Base-by-base conservation (phyloP, 2,329 filamentous ascomycete species). In the Aspergillus versicolor region DNA sequence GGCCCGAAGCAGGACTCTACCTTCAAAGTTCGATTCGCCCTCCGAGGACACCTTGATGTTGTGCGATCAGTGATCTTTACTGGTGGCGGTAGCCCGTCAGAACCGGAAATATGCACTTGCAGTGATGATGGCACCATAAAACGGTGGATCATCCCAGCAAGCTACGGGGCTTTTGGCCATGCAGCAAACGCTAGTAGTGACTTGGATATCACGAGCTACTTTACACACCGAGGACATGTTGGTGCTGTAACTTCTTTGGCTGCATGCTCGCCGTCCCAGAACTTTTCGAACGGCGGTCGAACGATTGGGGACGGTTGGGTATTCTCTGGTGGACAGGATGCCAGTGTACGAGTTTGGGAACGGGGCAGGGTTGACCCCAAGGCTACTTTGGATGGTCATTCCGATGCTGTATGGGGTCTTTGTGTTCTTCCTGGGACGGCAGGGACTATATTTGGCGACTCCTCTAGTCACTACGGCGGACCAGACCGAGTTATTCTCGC, bases 91-190 rank as follows among this genome's bases (percentile, higher is more conserved):
- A 97, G 92, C 68, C 92, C 92, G 3, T 91, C 91, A 3, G 94
- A 99, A 71, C 94, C 94, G 2, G 94, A 99, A 74, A 93, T 99
- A 53, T 97, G 93, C 75, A 99, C 93, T 3, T 91, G 90, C 49
- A 91, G 93, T 55, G 94, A 99, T 67, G 94, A 99, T 71, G 93
- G 93, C 56, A 89, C 93, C 66, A 90, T 99, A 72, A 99, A 99
- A 75, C 86, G 94, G 52, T 99, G 96, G 88, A 92, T 96, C 67
- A 92, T 99, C 59, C 94, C 94, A 9, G 84, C 85, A 17, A 88
- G 90, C 42, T 89, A 92, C 63, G 89, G 88, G 55, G 84, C 78
- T 52, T 83, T 82, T 74, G 80, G 65, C 67, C 84, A 75, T 6
- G 76, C 73, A 12, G 73, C 80, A 59, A 83, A 79, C 63, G 82